phyloP scores from a whole-genome alignment of 2,329 filamentous ascomycete species.

The Aplosporella prunicola region DNA sequence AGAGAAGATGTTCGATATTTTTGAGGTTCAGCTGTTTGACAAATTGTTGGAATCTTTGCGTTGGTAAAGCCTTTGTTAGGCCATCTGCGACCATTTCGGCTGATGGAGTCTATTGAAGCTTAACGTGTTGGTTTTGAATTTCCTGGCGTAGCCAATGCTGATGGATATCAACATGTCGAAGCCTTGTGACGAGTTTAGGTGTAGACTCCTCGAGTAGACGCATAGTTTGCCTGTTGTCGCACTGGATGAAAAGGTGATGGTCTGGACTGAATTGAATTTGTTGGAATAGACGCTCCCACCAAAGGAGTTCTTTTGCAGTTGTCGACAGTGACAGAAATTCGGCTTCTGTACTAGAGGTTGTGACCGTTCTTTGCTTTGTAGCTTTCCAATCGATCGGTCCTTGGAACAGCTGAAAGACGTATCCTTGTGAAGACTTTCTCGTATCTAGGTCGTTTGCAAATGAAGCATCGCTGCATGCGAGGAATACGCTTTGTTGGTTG shows the following conservation, averaged over 20 bases:
- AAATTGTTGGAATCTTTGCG: no score
- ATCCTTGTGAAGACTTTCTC: slow-evolving; percentile 15
- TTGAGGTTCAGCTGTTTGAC: no score
- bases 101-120: no score
- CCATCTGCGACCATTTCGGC: no score
- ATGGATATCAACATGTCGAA: slow-evolving; percentile 15
- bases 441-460: slow-evolving; percentile 14
- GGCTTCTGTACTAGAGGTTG: slow-evolving; percentile 17
- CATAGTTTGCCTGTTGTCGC: slow-evolving; percentile 12
- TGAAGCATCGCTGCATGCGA: slow-evolving; percentile 12
- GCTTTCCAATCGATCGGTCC: slow-evolving; percentile 15
- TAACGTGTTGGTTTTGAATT: no score
- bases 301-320: slow-evolving; percentile 8
- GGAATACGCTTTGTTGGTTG: slow-evolving; percentile 10
- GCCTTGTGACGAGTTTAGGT: slow-evolving; percentile 9
- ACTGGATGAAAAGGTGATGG: neutral
- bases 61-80: no score
- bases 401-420: slow-evolving; percentile 16
- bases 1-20: no score
- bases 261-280: slow-evolving; percentile 11
- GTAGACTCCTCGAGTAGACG: slow-evolving; percentile 1
- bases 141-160: no score
- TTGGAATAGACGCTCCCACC: slow-evolving; percentile 14
- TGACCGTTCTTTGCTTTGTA: slow-evolving; percentile 13
- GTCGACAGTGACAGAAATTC: slow-evolving; percentile 13